These are phyloP conservation scores for Sporothrix curviconia DNA, from an alignment of 2,329 filamentous ascomycete genomes.

Conservation along the genomic window DNA sequence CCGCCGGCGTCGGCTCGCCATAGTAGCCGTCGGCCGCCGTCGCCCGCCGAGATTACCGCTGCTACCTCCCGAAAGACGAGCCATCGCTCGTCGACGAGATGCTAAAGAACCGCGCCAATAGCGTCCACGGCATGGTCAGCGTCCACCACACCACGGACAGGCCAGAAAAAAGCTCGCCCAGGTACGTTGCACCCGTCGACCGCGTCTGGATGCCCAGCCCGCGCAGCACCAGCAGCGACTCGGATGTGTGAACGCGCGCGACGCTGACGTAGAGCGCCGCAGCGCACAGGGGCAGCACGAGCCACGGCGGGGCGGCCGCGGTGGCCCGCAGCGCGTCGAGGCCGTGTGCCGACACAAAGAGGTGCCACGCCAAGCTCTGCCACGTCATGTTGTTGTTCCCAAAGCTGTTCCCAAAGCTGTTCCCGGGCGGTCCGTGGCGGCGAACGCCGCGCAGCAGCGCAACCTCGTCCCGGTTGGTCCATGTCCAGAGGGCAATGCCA, in stretches of 20 bases:
- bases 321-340: background rate
- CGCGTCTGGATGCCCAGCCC: conserved; percentile 87
- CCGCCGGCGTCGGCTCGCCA: conserved; percentile 27
- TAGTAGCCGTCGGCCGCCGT: conserved; percentile 9
- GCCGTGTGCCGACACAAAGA: background rate
- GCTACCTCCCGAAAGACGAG: too few species aligned
- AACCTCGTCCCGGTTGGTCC: conserved; percentile 20
- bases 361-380: conserved; percentile 3
- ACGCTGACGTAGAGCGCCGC: conserved; percentile 39
- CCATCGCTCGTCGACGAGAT: conserved; percentile 7
- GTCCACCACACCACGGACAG: conserved; percentile 29
- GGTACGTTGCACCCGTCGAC: conserved; percentile 61
- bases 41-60: background rate
- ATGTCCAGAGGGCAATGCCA: conserved; percentile 45
- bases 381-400: background rate
- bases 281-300: conserved; percentile 32
- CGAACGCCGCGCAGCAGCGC: background rate
- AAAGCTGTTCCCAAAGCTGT: too few species aligned
- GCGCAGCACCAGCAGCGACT: conserved; percentile 81
- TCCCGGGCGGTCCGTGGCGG: too few species aligned
- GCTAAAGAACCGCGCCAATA: conserved; percentile 12
- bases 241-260: conserved; percentile 52
- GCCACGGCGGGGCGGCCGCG: conserved; percentile 30
- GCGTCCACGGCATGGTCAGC: conserved; percentile 20
- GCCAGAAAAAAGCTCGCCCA: conserved; percentile 29